Conservation (phyloP, 257 asterid species). For the Solanum bulbocastanum region DNA sequence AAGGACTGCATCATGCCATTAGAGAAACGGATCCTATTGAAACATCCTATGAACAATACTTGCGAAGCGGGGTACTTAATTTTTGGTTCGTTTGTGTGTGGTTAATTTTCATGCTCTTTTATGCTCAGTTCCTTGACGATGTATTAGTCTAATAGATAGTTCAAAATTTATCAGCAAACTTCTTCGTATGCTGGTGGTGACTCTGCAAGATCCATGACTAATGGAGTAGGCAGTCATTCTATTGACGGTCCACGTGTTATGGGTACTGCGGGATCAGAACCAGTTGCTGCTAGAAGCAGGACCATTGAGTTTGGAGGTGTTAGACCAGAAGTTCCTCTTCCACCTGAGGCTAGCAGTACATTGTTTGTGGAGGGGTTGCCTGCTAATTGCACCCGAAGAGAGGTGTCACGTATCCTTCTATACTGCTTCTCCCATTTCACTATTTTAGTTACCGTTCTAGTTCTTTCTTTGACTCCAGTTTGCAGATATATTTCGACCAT, state of each 20-base stretch:
- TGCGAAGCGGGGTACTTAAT: conserved; percentile 47
- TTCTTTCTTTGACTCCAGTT: conserved; percentile 38
- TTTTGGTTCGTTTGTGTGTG: not conserved
- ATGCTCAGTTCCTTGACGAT: not conserved
- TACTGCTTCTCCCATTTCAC: not conserved
- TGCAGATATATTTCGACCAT: conserved; percentile 85
- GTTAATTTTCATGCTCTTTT: not conserved
- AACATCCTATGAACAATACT: conserved; percentile 77
- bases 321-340: conserved; percentile 56
- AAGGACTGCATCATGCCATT: conserved; percentile 32
- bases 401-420: conserved; percentile 79
- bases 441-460: not conserved
- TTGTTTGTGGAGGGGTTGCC: conserved; percentile 48
- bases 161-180: conserved; percentile 33
- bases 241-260: conserved; percentile 44
- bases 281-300: conserved; percentile 31
- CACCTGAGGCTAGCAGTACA: conserved; percentile 82
- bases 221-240: conserved; percentile 35
- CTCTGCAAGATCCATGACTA: conserved; percentile 40
- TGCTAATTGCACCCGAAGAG: conserved; percentile 60
- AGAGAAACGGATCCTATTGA: conserved; percentile 64
- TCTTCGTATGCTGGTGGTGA: conserved; percentile 36
- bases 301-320: conserved; percentile 31
- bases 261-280: conserved; percentile 38
- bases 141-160: not conserved